These are phyloP conservation scores for Oryza glumipatula DNA, from an alignment of 176 grass and related monocot genomes.

Conservation along the genomic window DNA sequence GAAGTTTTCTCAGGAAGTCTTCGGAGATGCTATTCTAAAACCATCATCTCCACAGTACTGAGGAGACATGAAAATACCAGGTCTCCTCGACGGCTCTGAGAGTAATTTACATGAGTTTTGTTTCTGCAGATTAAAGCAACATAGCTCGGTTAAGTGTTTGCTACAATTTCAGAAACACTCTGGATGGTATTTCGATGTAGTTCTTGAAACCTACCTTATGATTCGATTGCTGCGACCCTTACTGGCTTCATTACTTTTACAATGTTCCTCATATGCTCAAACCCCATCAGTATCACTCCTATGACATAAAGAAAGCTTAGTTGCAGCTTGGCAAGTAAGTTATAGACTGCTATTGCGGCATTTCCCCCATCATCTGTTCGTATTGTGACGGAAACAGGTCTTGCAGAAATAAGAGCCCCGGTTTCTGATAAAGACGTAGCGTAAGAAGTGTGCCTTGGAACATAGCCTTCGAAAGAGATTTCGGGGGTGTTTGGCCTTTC, in stretches of 20 bases:
- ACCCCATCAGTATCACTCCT: slow-evolving; percentile 78
- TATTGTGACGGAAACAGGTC: slow-evolving; percentile 48
- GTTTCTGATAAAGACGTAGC: slow-evolving; percentile 53
- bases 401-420: slow-evolving; percentile 57
- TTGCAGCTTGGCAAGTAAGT: slow-evolving; percentile 89
- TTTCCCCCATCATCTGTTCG: slow-evolving; percentile 62
- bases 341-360: slow-evolving; percentile 61
- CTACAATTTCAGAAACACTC: neutral
- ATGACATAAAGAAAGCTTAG: slow-evolving; percentile 89
- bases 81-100: slow-evolving; percentile 12
- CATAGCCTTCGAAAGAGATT: slow-evolving; percentile 32
- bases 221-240: slow-evolving; percentile 69
- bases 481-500: neutral
- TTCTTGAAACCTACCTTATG: slow-evolving; percentile 53
- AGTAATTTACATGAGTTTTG: slow-evolving; percentile 18
- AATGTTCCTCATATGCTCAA: slow-evolving; percentile 77
- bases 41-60: slow-evolving; percentile 38
- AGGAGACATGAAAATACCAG: slow-evolving; percentile 42
- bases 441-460: slow-evolving; percentile 35
- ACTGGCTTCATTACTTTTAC: slow-evolving; percentile 77
- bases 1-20: neutral
- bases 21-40: slow-evolving; percentile 54
- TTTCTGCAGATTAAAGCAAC: slow-evolving; percentile 38
- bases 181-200: neutral
- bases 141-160: neutral